Conservation (phyloP, 805 yeast genomes). For the Danielozyma ontarioensis region DNA sequence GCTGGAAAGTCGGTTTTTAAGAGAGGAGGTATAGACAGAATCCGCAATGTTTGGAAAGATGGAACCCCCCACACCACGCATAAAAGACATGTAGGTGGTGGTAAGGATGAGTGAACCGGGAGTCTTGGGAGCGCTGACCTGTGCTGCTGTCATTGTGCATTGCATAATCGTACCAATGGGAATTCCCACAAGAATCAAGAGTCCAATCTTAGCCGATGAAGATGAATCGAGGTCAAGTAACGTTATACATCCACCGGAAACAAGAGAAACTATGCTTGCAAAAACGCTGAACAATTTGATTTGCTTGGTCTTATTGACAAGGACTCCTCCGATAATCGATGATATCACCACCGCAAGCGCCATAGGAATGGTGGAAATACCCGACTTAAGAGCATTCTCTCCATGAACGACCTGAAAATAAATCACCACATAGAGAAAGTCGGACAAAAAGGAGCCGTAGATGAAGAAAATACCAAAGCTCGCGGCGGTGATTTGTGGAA, state of each 20-base stretch:
- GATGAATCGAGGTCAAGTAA: constrained; percentile 37
- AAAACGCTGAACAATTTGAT: constrained; percentile 38
- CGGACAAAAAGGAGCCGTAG: constrained; percentile 14
- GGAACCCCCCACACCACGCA: constrained; percentile 43
- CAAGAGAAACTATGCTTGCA: constrained; percentile 29
- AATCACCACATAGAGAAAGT: constrained; percentile 28
- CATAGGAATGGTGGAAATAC: constrained; percentile 40
- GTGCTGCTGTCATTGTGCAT: constrained; percentile 39
- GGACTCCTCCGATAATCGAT: constrained; percentile 33
- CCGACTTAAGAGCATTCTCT: constrained; percentile 39
- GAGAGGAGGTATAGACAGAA: constrained; percentile 29
- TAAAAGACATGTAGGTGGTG: constrained; percentile 41
- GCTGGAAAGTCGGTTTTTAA: constrained; percentile 8
- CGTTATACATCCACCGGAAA: constrained; percentile 42
- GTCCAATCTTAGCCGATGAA: constrained; percentile 35
- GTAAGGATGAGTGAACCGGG: constrained; percentile 47
- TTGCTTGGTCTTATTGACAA: constrained; percentile 31
- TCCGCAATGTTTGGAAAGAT: constrained; percentile 39
- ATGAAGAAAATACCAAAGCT: constrained; percentile 8
- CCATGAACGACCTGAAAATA: constrained; percentile 47
- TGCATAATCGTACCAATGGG: constrained; percentile 46
- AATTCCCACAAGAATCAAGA: constrained; percentile 43
- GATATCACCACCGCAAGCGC: constrained; percentile 34
- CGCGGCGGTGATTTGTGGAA: constrained; percentile 10
- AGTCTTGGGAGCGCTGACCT: constrained; percentile 46